These are phyloP conservation scores for Rhipidocladum racemiflorum DNA, from an alignment of 176 grass and related monocot genomes.

Conservation along the genomic window DNA sequence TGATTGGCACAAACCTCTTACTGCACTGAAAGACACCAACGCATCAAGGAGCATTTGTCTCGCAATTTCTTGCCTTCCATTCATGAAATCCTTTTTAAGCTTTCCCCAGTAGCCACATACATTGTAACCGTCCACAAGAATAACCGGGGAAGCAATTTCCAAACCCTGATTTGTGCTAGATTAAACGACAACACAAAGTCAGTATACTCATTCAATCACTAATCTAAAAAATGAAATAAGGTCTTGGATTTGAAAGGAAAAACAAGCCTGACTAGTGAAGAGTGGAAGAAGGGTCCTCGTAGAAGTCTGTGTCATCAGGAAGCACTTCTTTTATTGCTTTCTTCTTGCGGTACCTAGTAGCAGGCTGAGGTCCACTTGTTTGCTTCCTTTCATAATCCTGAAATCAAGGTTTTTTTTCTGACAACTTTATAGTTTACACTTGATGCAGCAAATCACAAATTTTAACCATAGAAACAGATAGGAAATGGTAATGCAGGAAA, in stretches of 20 bases:
- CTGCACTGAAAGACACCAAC: conserved; percentile 69
- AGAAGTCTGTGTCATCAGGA: conserved; percentile 60
- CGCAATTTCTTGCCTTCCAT: conserved; percentile 78
- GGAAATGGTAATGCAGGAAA: neutral
- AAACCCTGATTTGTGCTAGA: conserved; percentile 67
- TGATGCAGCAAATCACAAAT: neutral
- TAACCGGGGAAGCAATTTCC: conserved; percentile 68
- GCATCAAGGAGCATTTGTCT: conserved; percentile 81
- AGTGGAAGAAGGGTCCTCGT: conserved; percentile 62
- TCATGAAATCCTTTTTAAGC: conserved; percentile 81
- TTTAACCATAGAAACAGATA: neutral
- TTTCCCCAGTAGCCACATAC: conserved; percentile 92
- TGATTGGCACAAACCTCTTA: conserved; percentile 55
- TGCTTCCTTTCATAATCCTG: conserved; percentile 68
- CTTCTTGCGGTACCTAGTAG: conserved; percentile 74
- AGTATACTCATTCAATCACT: neutral
- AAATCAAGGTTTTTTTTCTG: neutral
- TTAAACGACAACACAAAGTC: conserved; percentile 24
- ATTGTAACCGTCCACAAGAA: conserved; percentile 94
- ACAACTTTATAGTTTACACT: neutral
- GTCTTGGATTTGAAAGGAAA: conserved; percentile 19
- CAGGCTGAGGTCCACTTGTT: conserved; percentile 51
- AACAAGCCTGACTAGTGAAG: conserved; percentile 61
- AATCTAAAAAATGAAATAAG: neutral
- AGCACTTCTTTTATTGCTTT: conserved; percentile 73